Conservation (phyloP, 345 rosid genomes). For the Cardamine resedifolia region DNA sequence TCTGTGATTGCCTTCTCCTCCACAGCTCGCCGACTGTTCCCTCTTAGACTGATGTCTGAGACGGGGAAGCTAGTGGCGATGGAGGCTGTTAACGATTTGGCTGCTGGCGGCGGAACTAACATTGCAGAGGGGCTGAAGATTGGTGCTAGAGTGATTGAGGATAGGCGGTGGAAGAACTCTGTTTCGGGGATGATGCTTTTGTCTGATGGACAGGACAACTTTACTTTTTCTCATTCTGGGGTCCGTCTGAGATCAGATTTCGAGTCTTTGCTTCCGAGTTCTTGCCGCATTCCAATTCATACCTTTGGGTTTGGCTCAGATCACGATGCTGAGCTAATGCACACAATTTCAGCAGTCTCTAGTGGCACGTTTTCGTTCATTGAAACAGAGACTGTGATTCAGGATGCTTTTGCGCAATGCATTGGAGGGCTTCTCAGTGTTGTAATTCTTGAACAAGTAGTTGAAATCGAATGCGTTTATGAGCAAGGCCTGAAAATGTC, state of each 20-base stretch:
- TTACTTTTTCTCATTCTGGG: slow-evolving; percentile 42
- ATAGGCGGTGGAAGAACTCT: slow-evolving; percentile 72
- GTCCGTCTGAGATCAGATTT: slow-evolving; percentile 43
- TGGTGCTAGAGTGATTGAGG: slow-evolving; percentile 75
- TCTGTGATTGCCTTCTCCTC: slow-evolving; percentile 88
- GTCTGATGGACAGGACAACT: slow-evolving; percentile 91
- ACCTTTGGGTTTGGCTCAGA: slow-evolving; percentile 91
- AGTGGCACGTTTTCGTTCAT: slow-evolving; percentile 95
- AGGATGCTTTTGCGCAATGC: slow-evolving; percentile 98
- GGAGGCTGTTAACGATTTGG: slow-evolving; percentile 71
- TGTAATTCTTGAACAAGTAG: slow-evolving; percentile 65
- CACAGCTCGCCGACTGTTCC: slow-evolving; percentile 70
- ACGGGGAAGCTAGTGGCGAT: slow-evolving; percentile 69
- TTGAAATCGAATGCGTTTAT: slow-evolving; percentile 55
- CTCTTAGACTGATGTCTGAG: slow-evolving; percentile 72
- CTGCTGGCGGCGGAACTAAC: slow-evolving; percentile 79
- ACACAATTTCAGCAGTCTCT: slow-evolving; percentile 68
- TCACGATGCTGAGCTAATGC: slow-evolving; percentile 88
- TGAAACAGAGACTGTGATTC: slow-evolving; percentile 78
- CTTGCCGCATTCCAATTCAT: slow-evolving; percentile 70
- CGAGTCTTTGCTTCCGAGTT: slow-evolving; percentile 57
- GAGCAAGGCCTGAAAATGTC: slow-evolving; percentile 48
- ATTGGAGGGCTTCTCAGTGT: slow-evolving; percentile 94
- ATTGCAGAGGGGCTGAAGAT: slow-evolving; percentile 84
- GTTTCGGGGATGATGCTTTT: slow-evolving; percentile 78